A percentile compares a stretch with the other conserved stretches of the same genome.
These are phyloP conservation scores for Bromus sterilis DNA, from an alignment of 176 grass and related monocot genomes.

Conservation along the genomic window DNA sequence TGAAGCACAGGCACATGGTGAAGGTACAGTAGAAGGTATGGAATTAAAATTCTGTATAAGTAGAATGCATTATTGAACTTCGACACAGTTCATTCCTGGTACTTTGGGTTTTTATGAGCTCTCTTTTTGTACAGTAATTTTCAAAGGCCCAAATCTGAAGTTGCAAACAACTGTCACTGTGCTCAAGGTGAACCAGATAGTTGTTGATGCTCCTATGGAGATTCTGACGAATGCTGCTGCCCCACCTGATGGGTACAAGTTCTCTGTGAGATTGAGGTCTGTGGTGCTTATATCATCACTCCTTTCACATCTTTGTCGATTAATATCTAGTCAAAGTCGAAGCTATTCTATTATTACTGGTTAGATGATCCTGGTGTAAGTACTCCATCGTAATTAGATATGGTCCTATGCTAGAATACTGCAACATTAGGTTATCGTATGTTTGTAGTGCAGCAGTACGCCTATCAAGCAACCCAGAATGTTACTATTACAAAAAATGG, in stretches of 20 bases:
- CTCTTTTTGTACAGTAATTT: constrained; percentile 52
- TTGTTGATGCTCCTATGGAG: constrained; percentile 54
- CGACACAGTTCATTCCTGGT: neutral
- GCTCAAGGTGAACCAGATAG: constrained; percentile 62
- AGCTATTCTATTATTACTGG: neutral
- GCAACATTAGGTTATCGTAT: neutral
- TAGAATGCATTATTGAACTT: neutral
- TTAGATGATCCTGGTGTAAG: neutral
- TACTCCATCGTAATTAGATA: neutral
- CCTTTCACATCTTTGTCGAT: constrained; percentile 3
- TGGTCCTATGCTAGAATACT: neutral
- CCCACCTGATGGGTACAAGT: constrained; percentile 60
- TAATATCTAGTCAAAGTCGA: constrained; percentile 16
- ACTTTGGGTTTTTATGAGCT: neutral
- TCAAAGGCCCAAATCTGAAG: constrained; percentile 60
- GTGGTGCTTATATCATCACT: constrained; percentile 4
- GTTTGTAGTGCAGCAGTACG: neutral
- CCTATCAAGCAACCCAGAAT: neutral
- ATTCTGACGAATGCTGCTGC: constrained; percentile 61
- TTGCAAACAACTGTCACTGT: constrained; percentile 58
- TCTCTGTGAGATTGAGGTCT: constrained; percentile 68
- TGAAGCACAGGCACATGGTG: constrained; percentile 60
- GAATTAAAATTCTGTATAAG: neutral
- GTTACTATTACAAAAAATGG: neutral
- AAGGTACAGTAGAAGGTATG: constrained; percentile 77